Percentiles rank a stretch among this genome's conserved stretches.
These are phyloP conservation scores for Chrysoporthe austroafricana DNA, from an alignment of 2,329 filamentous ascomycete genomes.

Conservation along the genomic window DNA sequence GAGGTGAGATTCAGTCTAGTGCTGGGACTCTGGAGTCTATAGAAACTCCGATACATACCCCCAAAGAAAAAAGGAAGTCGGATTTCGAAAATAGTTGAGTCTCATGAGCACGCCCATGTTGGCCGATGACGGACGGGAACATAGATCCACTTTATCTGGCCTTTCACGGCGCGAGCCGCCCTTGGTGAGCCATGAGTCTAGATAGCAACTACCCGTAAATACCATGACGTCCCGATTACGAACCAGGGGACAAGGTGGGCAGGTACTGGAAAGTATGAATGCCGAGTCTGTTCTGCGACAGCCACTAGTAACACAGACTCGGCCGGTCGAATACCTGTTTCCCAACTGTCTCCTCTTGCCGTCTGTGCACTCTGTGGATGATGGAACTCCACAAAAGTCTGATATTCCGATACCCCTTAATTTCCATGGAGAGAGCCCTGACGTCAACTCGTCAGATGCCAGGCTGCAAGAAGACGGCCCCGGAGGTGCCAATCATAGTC, in stretches of 20 bases:
- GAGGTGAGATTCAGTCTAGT: background rate
- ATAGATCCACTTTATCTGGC: background rate
- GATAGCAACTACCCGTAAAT: background rate
- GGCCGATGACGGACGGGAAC: constrained; percentile 7
- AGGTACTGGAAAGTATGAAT: background rate
- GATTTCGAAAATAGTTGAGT: background rate
- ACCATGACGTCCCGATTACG: background rate
- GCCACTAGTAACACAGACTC: background rate
- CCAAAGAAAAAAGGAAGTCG: background rate
- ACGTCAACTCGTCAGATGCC: background rate
- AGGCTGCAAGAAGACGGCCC: background rate
- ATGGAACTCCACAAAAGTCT: background rate
- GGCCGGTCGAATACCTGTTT: background rate
- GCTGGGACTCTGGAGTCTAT: no score
- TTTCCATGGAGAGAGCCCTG: background rate
- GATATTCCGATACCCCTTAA: background rate
- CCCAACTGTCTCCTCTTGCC: background rate
- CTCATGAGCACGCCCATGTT: background rate
- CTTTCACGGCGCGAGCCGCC: background rate
- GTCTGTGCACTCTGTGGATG: background rate
- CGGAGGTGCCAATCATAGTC: background rate
- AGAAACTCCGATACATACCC: background rate
- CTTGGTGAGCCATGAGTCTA: background rate
- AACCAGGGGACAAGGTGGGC: background rate
- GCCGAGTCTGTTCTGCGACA: background rate